Base-by-base conservation (phyloP, 1,284 basidiomycete genomes). In the Fomitopsis betulina region DNA sequence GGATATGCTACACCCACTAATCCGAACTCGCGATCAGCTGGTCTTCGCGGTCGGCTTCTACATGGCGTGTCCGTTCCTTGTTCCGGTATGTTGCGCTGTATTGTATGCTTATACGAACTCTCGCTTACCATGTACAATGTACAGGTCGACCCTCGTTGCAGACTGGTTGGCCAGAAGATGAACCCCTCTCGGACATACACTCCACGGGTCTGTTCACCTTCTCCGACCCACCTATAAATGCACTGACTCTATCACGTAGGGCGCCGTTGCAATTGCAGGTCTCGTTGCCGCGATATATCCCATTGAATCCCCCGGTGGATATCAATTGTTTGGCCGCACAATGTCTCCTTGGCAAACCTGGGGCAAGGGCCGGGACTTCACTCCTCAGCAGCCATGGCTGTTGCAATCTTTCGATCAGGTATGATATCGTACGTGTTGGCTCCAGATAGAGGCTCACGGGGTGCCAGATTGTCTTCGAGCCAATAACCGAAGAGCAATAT, bases 341-440 rank as follows among this genome's bases (percentile, higher is more conserved):
- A 67, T 87, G 1, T 81, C 86, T 2, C 73, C 79, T 0, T 87
- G 85, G 85, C 77, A 84, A 53, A 80, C 84, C 0, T 86, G 83
- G 83, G 82, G 84, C 0, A 79, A 74, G 45, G 84, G 82, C 0
- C 55, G 63, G 0, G 72, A 80, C 59, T 86, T 86, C 60, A 59
- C 60, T 10, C 62, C 73, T 0, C 75, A 78, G 1, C 73, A 71
- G 40, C 88, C 86, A 2, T 89, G 85, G 84, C 65, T 89, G 2
- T 71, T 89, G 13, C 69, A 76, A 17, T 79, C 83, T 2, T 91
- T 91, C 63, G 87, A 90, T 66, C 83, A 87, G 67, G 82, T 86
- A 43, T 50, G 66, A 39, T 25, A 17, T 23, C 17, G n/a, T 13
- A 19, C 8, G 7, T 12, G 2, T 45, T 37, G 5, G 3, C 13